Evolutionary conservation across 1,139 yeast genomes (phyloP).

Genomic region (Petasospora fabianii): DNA sequence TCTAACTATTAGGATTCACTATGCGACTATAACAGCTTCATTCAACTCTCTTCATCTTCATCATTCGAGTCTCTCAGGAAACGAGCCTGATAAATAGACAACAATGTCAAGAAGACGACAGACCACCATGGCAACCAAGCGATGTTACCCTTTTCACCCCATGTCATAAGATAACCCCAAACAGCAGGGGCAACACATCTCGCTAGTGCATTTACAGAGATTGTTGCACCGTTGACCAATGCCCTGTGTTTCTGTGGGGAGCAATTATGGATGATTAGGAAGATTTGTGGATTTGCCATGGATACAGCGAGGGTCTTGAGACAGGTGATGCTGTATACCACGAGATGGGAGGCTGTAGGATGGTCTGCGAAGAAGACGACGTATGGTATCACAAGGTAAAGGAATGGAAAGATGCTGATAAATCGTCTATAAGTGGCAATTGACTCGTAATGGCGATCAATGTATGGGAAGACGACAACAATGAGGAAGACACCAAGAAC

Average conservation of each 20-base stretch:
- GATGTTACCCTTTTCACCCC: constrained; percentile 38
- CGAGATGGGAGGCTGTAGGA: constrained; percentile 6
- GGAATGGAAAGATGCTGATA: constrained; percentile 41
- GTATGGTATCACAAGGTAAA: constrained; percentile 49
- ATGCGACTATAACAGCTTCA: too few relatives aligned
- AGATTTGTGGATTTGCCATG: constrained; percentile 39
- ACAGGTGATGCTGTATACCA: constrained; percentile 30
- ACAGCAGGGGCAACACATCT: constrained; percentile 55
- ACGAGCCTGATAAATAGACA: constrained; percentile 27
- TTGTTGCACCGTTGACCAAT: constrained; percentile 46
- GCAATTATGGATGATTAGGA: constrained; percentile 45
- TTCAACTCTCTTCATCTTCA: too few relatives aligned
- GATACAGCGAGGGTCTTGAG: constrained; percentile 34
- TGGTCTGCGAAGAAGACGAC: constrained; percentile 35
- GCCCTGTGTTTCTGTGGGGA: constrained; percentile 48
- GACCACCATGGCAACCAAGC: constrained; percentile 53
- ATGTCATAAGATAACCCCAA: constrained; percentile 57
- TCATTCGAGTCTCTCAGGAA: constrained; percentile 24
- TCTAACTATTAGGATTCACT: too few relatives aligned
- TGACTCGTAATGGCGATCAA: constrained; percentile 50
- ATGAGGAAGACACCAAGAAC: constrained; percentile 51
- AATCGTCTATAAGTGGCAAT: constrained; percentile 42
- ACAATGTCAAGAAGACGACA: constrained; percentile 36
- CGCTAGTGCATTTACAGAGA: constrained; percentile 50
- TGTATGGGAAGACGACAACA: constrained; percentile 48